These are phyloP conservation scores for Gynochthodes officinalis DNA, from an alignment of 257 asterid genomes.

Conservation along the genomic window DNA sequence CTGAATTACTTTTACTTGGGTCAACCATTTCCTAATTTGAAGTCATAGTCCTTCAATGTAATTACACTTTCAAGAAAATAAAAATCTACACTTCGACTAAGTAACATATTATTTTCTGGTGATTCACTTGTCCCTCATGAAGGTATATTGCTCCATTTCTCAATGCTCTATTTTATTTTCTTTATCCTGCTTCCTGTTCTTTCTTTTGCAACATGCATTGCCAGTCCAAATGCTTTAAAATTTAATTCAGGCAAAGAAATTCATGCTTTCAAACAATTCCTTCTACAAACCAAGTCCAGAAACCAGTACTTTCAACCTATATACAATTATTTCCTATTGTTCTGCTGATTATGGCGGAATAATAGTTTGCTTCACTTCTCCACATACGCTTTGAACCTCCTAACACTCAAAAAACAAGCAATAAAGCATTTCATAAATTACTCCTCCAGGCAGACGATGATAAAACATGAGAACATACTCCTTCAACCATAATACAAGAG, in stretches of 20 bases:
- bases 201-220: no score
- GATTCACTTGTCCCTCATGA: not conserved
- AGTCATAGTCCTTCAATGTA: not conserved
- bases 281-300: no score
- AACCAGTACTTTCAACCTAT: not conserved
- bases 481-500: not conserved
- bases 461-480: not conserved
- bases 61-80: not conserved
- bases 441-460: not conserved
- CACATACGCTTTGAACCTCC: not conserved
- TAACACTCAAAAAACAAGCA: not conserved
- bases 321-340: not conserved
- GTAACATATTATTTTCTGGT: not conserved
- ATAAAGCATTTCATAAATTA: not conserved
- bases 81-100: not conserved
- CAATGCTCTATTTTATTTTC: not conserved
- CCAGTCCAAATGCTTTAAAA: no score
- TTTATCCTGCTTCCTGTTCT: not conserved
- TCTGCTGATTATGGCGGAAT: not conserved
- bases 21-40: not conserved
- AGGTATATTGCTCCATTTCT: not conserved
- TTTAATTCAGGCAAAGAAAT: no score
- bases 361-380: not conserved
- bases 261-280: no score
- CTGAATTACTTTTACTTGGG: not conserved